These are phyloP conservation scores for Fusarium austroafricanum DNA, from an alignment of 2,329 filamentous ascomycete genomes.

Conservation along the genomic window DNA sequence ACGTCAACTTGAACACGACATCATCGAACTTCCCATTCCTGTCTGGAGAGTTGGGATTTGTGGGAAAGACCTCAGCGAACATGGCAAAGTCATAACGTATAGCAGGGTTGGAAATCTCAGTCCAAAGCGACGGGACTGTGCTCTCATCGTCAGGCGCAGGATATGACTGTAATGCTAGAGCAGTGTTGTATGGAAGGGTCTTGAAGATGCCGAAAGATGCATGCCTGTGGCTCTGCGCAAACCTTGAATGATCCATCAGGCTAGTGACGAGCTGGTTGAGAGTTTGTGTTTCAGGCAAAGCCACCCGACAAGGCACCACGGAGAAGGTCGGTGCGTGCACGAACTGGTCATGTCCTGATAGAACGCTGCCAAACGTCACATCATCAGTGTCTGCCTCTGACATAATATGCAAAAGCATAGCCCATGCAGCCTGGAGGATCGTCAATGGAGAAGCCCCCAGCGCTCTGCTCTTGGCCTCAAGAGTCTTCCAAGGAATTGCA, in stretches of 20 bases:
- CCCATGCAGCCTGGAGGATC: conserved; percentile 10
- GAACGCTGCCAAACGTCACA: conserved; percentile 7
- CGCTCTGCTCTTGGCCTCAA: conserved; percentile 7
- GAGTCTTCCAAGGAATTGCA: background rate
- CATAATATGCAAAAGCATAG: conserved; percentile 7
- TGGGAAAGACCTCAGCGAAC: conserved; percentile 25
- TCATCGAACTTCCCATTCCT: conserved; percentile 10
- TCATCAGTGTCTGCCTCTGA: conserved; percentile 23
- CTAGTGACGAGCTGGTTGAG: background rate
- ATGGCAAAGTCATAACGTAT: conserved; percentile 32
- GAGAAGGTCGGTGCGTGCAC: conserved; percentile 23
- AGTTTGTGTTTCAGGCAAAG: background rate
- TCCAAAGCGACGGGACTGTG: background rate
- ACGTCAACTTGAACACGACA: conserved; percentile 23
- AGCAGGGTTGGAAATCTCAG: conserved; percentile 9
- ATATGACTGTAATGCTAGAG: conserved; percentile 21
- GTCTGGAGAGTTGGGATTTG: background rate
- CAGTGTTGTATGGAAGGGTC: conserved; percentile 29
- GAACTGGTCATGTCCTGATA: conserved; percentile 2
- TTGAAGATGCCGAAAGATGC: conserved; percentile 22
- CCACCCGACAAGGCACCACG: conserved; percentile 18
- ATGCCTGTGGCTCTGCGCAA: conserved; percentile 4
- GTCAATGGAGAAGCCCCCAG: conserved; percentile 15
- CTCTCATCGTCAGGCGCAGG: fast-evolving
- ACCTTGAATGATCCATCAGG: background rate